These are phyloP conservation scores for Candida awuae DNA, from an alignment of 805 yeast species.

Conservation along the genomic window DNA sequence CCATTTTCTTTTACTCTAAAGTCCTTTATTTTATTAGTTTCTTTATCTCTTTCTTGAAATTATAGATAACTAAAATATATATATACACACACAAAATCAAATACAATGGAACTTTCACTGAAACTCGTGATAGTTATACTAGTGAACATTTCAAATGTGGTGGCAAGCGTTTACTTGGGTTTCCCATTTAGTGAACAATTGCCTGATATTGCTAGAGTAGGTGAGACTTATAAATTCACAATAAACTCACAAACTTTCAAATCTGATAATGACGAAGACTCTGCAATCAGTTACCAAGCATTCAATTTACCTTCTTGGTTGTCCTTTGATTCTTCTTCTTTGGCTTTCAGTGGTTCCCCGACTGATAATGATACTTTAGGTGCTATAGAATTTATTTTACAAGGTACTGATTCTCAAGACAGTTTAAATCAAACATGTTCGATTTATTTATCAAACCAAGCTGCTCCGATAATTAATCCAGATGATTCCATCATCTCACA, in stretches of 20 bases:
- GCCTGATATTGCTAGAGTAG: conserved; percentile 80
- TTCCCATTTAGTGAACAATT: conserved; percentile 78
- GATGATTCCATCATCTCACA: conserved; percentile 39
- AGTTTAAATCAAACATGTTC: conserved; percentile 42
- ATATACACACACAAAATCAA: too few relatives aligned
- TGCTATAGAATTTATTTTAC: conserved; percentile 46
- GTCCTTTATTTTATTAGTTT: too few relatives aligned
- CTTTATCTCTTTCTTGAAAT: too few relatives aligned
- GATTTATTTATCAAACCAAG: conserved; percentile 42
- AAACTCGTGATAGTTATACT: too few relatives aligned
- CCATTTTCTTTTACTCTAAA: too few relatives aligned
- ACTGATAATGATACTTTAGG: conserved; percentile 13
- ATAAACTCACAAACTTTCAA: conserved; percentile 64
- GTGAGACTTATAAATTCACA: conserved; percentile 52
- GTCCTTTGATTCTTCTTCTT: conserved; percentile 50
- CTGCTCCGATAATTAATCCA: conserved; percentile 45
- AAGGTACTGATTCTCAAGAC: conserved; percentile 60
- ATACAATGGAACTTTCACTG: too few relatives aligned
- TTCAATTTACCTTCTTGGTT: conserved; percentile 71
- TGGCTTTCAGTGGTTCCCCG: conserved; percentile 68
- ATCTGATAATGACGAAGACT: conserved; percentile 29
- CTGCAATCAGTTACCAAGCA: conserved; percentile 46
- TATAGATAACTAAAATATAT: too few relatives aligned
- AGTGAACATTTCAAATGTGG: conserved; percentile 1
- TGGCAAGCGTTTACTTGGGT: conserved; percentile 48